Conservation (phyloP, 2,329 filamentous ascomycete genomes). For the Fusarium multiceps region DNA sequence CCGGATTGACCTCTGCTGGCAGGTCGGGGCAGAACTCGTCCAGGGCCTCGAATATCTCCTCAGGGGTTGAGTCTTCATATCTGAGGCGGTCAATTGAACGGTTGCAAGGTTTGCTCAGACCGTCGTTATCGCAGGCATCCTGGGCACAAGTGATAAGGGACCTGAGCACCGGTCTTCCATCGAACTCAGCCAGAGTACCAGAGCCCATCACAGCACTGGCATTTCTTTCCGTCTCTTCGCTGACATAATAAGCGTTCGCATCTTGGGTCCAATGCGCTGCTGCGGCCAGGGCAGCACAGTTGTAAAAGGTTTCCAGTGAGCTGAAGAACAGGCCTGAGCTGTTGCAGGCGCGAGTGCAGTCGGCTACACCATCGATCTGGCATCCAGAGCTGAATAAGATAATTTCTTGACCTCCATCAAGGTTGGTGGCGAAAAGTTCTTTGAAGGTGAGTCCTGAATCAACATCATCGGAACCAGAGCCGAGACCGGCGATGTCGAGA, state of each 20-base stretch:
- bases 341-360: slow-evolving; percentile 51
- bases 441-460: slow-evolving; percentile 49
- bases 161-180: slow-evolving; percentile 47
- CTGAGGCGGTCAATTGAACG: slow-evolving; percentile 45
- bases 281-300: slow-evolving; percentile 52
- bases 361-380: slow-evolving; percentile 42
- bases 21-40: slow-evolving; percentile 52
- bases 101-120: slow-evolving; percentile 49
- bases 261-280: slow-evolving; percentile 51
- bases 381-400: slow-evolving; percentile 51
- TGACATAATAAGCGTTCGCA: slow-evolving; percentile 46
- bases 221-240: slow-evolving; percentile 51
- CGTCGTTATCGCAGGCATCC: slow-evolving; percentile 51
- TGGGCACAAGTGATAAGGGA: slow-evolving; percentile 51
- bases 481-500: slow-evolving; percentile 49
- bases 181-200: slow-evolving; percentile 47
- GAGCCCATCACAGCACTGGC: slow-evolving; percentile 53
- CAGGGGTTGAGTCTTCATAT: slow-evolving; percentile 41
- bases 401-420: slow-evolving; percentile 50
- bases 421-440: slow-evolving; percentile 50
- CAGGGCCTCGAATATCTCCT: slow-evolving; percentile 51
- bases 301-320: slow-evolving; percentile 54
- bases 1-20: slow-evolving; percentile 53
- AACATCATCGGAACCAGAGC: slow-evolving; percentile 42
- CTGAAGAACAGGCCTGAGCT: slow-evolving; percentile 48